Percentiles rank a stretch among this genome's conserved stretches.
Conservation (phyloP, 1,284 basidiomycete genomes). For the Fomes fomentarius region DNA sequence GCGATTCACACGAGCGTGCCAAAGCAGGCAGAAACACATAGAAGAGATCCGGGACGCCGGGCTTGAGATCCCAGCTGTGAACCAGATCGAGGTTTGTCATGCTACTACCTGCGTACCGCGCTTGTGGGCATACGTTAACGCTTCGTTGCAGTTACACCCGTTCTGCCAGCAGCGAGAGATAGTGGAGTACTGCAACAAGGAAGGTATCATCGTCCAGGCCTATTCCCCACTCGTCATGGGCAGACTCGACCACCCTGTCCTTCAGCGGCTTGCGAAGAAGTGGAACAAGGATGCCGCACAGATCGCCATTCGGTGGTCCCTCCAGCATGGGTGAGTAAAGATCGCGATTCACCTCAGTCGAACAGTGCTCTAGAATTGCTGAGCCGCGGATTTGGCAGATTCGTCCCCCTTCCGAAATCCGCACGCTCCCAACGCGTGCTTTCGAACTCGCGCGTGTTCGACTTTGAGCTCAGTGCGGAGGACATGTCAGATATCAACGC, state of each 20-base stretch:
- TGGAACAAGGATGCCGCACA: constrained; percentile 56
- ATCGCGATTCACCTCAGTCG: too few species aligned
- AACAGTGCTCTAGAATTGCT: not conserved
- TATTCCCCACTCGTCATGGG: constrained; percentile 54
- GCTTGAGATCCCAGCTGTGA: constrained; percentile 69
- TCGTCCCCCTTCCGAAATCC: constrained; percentile 56
- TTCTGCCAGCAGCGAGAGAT: constrained; percentile 83
- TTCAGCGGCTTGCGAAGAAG: constrained; percentile 44
- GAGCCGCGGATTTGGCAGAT: constrained; percentile 31
- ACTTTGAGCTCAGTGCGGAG: constrained; percentile 52
- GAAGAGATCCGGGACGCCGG: constrained; percentile 71
- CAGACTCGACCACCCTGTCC: constrained; percentile 41
- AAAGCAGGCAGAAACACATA: constrained; percentile 73
- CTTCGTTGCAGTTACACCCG: constrained; percentile 71
- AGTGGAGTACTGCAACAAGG: constrained; percentile 70
- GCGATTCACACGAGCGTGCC: not conserved
- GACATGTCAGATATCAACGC: constrained; percentile 53
- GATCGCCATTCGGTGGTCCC: constrained; percentile 70
- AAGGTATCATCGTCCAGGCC: constrained; percentile 75
- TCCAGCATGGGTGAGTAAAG: constrained; percentile 50
- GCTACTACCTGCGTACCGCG: too few species aligned
- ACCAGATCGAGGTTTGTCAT: constrained; percentile 74
- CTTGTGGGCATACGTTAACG: not conserved
- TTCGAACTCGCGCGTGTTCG: constrained; percentile 55
- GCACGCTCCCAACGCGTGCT: constrained; percentile 49